Base-by-base conservation (phyloP, 2,329 filamentous ascomycete genomes). In the Nothophoma quercina region DNA sequence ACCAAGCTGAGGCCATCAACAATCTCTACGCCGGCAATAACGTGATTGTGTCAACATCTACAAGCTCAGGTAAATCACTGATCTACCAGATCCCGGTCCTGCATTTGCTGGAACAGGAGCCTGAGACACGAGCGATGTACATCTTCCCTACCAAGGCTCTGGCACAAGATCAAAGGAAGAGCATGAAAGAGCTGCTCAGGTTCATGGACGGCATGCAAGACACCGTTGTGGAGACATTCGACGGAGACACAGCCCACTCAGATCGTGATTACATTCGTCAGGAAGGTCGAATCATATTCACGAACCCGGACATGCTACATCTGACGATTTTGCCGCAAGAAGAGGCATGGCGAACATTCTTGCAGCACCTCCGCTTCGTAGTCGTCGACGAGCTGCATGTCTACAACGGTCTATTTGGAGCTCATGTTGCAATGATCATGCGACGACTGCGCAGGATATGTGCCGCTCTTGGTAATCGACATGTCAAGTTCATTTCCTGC, bases 71-170 rank as follows among this genome's bases (percentile, higher is more conserved):
- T 9, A 99, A 99, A 74, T 97, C 92, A 5, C 78, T 99, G n/a
- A 97, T 99, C 56, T 99, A 98, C 68, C 95, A 99, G 68, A 83
- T 99, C 13, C 95, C 95, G 0, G 91, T 99, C 35, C 77, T 99
- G 9, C 87, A 96, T 68, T 89, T 91, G 41, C 78, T 99, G 2
- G 93, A 99, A 72, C 80, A 85, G 44, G 89, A 98, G 65, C 78
- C 75, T 2, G 81, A 87, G 49, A 90, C 90, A 7, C 82, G 95
- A 63, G 95, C 95, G 2, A 91, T 99, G 87, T 98, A 97, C 71
- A 96, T 99, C 28, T 99, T 99, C 56, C 95, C 95, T 0, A 99
- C 95, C 0, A 99, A 99, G 75, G 95, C 95, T 1, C 78, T 99
- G 13, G 93, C 95, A 0, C 95, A 99, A 71, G 95, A 99, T 73